Conservation (phyloP, 257 asterid genomes). For the Verbena officinalis region DNA sequence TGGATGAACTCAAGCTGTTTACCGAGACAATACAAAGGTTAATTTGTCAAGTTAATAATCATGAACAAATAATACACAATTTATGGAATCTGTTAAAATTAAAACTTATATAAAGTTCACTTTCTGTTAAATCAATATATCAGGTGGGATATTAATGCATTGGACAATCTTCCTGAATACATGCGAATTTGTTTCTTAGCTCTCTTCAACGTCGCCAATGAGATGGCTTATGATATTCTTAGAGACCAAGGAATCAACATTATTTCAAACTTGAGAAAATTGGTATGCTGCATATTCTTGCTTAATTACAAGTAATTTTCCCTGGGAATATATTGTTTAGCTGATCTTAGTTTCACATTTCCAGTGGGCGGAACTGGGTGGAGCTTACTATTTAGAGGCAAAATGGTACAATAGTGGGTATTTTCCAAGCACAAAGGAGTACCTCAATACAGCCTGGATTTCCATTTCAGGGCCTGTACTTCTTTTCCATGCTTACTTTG, state of each 20-base stretch:
- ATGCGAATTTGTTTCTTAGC: slow-evolving; percentile 47
- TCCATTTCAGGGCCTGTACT: slow-evolving; percentile 43
- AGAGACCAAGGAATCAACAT: slow-evolving; percentile 51
- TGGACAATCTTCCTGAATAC: slow-evolving; percentile 48
- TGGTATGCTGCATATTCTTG: slow-evolving; percentile 29
- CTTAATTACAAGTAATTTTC: too few relatives aligned
- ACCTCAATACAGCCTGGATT: slow-evolving; percentile 37
- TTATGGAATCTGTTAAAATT: too few relatives aligned
- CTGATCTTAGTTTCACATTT: neutral
- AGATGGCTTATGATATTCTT: slow-evolving; percentile 40
- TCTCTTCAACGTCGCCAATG: slow-evolving; percentile 49
- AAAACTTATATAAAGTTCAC: too few relatives aligned
- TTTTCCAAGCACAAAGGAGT: slow-evolving; percentile 48
- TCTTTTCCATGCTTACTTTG: slow-evolving; percentile 37
- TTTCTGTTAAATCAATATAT: neutral
- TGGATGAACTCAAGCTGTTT: slow-evolving; percentile 49
- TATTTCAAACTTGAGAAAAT: slow-evolving; percentile 37
- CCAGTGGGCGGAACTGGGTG: slow-evolving; percentile 52
- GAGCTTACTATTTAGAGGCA: slow-evolving; percentile 48
- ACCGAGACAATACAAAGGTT: slow-evolving; percentile 48
- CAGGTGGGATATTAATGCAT: slow-evolving; percentile 50
- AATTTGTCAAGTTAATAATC: too few relatives aligned
- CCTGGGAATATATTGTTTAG: neutral
- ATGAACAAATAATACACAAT: neutral
- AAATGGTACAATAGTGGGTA: slow-evolving; percentile 47